These are phyloP conservation scores for Mycena pura DNA, from an alignment of 768 basidiomycete genomes.

Conservation along the genomic window DNA sequence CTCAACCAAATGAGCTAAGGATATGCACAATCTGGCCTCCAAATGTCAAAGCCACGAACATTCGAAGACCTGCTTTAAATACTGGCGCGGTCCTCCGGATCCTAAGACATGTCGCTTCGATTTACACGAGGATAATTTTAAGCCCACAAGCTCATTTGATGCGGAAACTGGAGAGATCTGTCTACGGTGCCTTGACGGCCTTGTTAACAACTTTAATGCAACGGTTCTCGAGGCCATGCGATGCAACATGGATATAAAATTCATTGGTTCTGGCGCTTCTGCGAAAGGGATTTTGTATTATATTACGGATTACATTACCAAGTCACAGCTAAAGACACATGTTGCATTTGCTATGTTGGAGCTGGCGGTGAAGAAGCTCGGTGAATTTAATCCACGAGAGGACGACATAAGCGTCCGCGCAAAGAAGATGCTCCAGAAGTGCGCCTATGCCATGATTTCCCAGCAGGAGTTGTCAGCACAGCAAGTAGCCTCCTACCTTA, in stretches of 20 bases:
- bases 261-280: conserved; percentile 31
- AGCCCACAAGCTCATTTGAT: background rate
- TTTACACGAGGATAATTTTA: conserved; percentile 9
- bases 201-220: conserved; percentile 15
- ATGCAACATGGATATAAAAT: conserved; percentile 30
- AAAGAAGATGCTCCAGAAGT: conserved; percentile 35
- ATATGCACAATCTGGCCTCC: conserved; percentile 8
- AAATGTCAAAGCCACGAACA: conserved; percentile 22
- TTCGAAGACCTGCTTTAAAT: conserved; percentile 22
- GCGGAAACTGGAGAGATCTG: conserved; percentile 1
- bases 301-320: conserved; percentile 45
- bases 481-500: no score
- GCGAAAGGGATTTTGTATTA: conserved; percentile 42
- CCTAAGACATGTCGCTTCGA: conserved; percentile 19
- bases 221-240: conserved; percentile 16
- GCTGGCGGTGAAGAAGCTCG: conserved; percentile 25
- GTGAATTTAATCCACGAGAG: conserved; percentile 4
- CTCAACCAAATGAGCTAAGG: background rate
- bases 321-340: conserved; percentile 30
- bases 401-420: background rate
- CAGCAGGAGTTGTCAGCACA: no score
- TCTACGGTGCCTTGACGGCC: background rate
- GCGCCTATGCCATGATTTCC: no score
- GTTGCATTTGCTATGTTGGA: conserved; percentile 23
- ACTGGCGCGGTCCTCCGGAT: conserved; percentile 10